These are phyloP conservation scores for Nakataea oryzae DNA, from an alignment of 2,329 filamentous ascomycete species.

Conservation along the genomic window DNA sequence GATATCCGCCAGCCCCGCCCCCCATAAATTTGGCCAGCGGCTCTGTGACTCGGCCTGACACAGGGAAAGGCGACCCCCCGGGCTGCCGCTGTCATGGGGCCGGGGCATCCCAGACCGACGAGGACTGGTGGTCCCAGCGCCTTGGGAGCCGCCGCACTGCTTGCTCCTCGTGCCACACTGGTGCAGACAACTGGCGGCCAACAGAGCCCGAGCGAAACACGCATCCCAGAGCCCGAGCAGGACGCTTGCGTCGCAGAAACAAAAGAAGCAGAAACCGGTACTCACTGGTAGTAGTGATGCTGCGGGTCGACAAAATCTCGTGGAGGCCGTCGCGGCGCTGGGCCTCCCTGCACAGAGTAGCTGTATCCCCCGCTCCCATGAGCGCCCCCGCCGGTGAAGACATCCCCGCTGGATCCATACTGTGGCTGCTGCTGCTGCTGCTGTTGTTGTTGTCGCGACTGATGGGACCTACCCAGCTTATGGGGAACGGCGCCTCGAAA, in stretches of 20 bases:
- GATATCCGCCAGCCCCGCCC: background rate
- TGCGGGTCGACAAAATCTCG: constrained; percentile 17
- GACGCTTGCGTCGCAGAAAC: background rate
- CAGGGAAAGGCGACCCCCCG: too few relatives aligned
- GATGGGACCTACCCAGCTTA: constrained; percentile 1
- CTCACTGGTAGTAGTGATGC: constrained; percentile 15
- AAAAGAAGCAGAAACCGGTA: constrained; percentile 3
- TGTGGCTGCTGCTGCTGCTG: background rate
- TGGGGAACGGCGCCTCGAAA: constrained; percentile 4
- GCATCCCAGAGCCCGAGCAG: background rate
- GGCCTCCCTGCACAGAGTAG: constrained; percentile 25
- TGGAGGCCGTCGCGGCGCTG: constrained; percentile 19
- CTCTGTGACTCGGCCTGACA: too few relatives aligned
- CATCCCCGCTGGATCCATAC: background rate
- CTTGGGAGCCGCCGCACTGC: background rate
- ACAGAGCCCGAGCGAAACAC: background rate
- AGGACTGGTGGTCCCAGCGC: background rate
- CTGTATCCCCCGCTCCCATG: constrained; percentile 17
- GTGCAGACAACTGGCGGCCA: background rate
- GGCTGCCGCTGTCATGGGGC: background rate
- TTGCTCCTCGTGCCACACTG: background rate
- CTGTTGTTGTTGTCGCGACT: background rate
- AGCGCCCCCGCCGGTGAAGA: background rate
- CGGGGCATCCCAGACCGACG: background rate
- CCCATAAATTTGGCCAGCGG: background rate